Percentiles rank a stretch among this genome's conserved stretches.
Conservation (phyloP, 208 protist genomes). For the Acanthamoeba sp. region DNA sequence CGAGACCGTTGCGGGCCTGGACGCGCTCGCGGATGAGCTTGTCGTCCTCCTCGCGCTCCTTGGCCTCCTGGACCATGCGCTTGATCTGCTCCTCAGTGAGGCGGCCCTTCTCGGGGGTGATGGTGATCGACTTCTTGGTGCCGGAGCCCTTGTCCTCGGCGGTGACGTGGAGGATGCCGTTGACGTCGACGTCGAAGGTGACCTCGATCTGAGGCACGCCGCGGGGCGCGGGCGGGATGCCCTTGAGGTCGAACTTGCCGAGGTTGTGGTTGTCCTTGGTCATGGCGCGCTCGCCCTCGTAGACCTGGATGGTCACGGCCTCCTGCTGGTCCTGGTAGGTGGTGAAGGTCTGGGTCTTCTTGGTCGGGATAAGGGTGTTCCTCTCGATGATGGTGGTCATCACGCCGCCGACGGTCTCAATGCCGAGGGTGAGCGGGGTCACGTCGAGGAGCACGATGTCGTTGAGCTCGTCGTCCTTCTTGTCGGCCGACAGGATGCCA, state of each 20-base stretch:
- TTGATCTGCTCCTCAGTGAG: constrained; percentile 94
- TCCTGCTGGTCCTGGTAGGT: constrained; percentile 95
- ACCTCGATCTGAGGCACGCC: constrained; percentile 99
- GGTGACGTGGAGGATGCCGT: constrained; percentile 98
- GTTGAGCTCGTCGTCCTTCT: constrained; percentile 81
- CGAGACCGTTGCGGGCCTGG: constrained; percentile 89
- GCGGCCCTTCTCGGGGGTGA: constrained; percentile 96
- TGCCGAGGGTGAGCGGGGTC: constrained; percentile 94
- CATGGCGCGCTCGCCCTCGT: constrained; percentile 98
- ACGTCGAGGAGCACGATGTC: constrained; percentile 94
- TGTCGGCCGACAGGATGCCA: too few relatives aligned
- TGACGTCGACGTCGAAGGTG: constrained; percentile 97
- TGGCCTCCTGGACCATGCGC: too few relatives aligned
- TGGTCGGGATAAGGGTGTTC: constrained; percentile 95
- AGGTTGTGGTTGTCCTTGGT: constrained; percentile 98
- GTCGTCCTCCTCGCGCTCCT: constrained; percentile 95
- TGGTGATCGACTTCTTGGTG: constrained; percentile 92
- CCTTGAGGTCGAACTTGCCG: constrained; percentile 98
- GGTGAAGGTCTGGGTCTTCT: constrained; percentile 97
- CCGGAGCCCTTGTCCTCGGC: constrained; percentile 96
- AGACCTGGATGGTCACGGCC: constrained; percentile 96
- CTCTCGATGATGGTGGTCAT: constrained; percentile 95
- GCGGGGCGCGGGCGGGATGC: constrained; percentile 96
- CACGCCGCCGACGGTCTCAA: constrained; percentile 96
- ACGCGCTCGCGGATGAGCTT: constrained; percentile 87